Percentiles rank a stretch among this genome's conserved stretches.
Evolutionary conservation across 208 protist species (phyloP).

Genomic region (Herpetomonas samuelpessoai): DNA sequence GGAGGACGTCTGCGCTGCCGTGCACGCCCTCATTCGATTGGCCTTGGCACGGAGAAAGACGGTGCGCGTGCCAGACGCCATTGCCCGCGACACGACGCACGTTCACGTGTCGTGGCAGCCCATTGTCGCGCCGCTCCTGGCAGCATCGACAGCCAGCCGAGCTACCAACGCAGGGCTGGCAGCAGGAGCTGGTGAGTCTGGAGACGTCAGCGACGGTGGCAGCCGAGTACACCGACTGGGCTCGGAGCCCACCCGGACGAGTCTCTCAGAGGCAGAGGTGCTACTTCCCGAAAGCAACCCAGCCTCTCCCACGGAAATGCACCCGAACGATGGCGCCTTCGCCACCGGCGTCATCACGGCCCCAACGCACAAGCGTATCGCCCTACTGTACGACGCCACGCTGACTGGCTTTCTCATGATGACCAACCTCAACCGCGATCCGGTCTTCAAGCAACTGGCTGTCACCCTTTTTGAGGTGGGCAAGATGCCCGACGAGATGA

Average conservation of each 20-base stretch:
- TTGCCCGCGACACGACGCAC: slow-evolving; percentile 15
- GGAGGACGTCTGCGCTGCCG: slow-evolving; percentile 88
- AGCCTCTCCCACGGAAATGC: neutral
- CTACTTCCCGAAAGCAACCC: neutral
- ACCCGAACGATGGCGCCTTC: neutral
- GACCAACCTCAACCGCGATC: slow-evolving; percentile 93
- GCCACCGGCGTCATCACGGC: slow-evolving; percentile 5
- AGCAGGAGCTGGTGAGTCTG: too few species aligned
- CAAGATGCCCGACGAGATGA: slow-evolving; percentile 77
- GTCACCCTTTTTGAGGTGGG: slow-evolving; percentile 92
- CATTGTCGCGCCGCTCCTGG: slow-evolving; percentile 12
- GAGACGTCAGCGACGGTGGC: too few species aligned
- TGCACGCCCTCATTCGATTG: slow-evolving; percentile 89
- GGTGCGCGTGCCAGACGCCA: slow-evolving; percentile 30
- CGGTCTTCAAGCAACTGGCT: slow-evolving; percentile 84
- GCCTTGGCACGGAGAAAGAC: slow-evolving; percentile 78
- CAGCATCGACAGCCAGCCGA: neutral
- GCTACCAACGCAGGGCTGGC: too few species aligned
- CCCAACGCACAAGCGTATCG: slow-evolving; percentile 83
- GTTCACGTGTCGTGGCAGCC: slow-evolving; percentile 63
- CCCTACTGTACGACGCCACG: slow-evolving; percentile 94
- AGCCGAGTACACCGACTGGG: neutral
- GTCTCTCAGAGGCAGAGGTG: neutral
- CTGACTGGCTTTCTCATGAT: slow-evolving; percentile 98
- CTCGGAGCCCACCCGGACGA: neutral